A percentile compares a stretch with the other conserved stretches of the same genome.
These are phyloP conservation scores for Pseudoscleropodium purum DNA, from an alignment of 225 moss, liverwort and hornwort species.

Conservation along the genomic window DNA sequence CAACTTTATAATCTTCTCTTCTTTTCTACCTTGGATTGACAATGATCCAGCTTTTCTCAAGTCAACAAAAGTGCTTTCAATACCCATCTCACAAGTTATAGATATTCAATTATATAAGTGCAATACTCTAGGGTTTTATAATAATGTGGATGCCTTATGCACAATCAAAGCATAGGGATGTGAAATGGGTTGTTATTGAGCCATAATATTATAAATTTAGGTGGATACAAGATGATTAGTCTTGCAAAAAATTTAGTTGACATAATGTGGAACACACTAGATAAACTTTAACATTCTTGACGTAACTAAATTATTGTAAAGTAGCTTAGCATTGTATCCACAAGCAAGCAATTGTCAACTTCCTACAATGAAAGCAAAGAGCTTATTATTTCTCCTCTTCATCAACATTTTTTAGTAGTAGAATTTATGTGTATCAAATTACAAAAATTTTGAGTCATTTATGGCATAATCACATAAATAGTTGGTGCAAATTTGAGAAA, in stretches of 20 bases:
- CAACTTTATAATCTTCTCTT: no score
- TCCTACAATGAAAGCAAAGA: not conserved
- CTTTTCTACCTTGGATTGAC: not conserved
- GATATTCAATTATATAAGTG: not conserved
- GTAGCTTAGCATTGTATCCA: not conserved
- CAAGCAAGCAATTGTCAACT: not conserved
- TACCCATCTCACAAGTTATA: not conserved
- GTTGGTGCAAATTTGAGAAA: not conserved
- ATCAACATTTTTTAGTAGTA: not conserved
- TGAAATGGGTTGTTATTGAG: not conserved
- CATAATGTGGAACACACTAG: accelerated
- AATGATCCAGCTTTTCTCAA: not conserved
- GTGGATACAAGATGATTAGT: not conserved
- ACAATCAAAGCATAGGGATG: not conserved
- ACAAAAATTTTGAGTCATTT: not conserved
- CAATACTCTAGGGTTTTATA: not conserved
- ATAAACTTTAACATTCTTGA: not conserved
- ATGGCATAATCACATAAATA: not conserved
- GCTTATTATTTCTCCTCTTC: not conserved
- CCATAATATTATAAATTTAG: not conserved
- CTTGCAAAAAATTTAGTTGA: not conserved
- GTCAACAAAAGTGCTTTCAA: not conserved
- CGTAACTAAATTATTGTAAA: not conserved
- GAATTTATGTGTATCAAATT: not conserved
- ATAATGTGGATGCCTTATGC: not conserved